These are phyloP conservation scores for Cutaneotrichosporon cutaneum DNA, from an alignment of 1,284 basidiomycete genomes.

Conservation along the genomic window DNA sequence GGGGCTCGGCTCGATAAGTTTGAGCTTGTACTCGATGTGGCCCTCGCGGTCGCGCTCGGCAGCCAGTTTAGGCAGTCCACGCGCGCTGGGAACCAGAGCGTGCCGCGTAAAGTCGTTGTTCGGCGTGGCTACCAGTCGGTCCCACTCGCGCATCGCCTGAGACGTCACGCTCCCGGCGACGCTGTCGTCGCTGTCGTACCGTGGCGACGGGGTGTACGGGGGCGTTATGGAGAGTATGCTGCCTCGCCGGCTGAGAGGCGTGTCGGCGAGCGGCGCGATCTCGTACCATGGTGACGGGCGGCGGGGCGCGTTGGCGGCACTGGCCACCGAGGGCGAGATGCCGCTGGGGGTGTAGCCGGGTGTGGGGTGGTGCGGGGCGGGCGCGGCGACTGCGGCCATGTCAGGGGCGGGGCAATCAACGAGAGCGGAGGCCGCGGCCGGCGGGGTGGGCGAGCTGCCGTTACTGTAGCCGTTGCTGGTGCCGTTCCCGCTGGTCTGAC, in stretches of 20 bases:
- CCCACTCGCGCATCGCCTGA: slow-evolving; percentile 45
- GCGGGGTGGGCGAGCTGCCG: background rate
- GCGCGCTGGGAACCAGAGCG: slow-evolving; percentile 29
- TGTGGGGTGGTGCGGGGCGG: slow-evolving; percentile 1
- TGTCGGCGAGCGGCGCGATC: slow-evolving; percentile 29
- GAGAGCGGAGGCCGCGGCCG: background rate
- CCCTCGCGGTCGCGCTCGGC: slow-evolving; percentile 53
- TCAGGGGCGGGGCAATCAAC: background rate
- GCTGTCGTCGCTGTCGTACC: slow-evolving; percentile 4
- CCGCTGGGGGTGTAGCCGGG: background rate
- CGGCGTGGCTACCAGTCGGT: slow-evolving; percentile 34
- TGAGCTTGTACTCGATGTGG: slow-evolving; percentile 55
- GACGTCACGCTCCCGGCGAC: slow-evolving; percentile 1
- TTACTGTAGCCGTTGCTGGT: background rate
- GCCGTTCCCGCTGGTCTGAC: background rate
- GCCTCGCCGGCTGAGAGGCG: background rate
- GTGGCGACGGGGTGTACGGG: background rate
- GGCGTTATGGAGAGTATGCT: slow-evolving; percentile 18
- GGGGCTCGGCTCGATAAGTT: slow-evolving; percentile 48
- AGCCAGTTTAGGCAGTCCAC: slow-evolving; percentile 38
- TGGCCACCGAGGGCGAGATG: background rate
- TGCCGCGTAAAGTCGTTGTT: slow-evolving; percentile 35
- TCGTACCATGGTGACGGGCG: slow-evolving; percentile 51
- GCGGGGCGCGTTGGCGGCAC: slow-evolving; percentile 10
- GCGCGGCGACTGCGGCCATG: slow-evolving; percentile 1